These are phyloP conservation scores for Ceratocystis eucalypticola DNA, from an alignment of 2,329 filamentous ascomycete species.

Conservation along the genomic window DNA sequence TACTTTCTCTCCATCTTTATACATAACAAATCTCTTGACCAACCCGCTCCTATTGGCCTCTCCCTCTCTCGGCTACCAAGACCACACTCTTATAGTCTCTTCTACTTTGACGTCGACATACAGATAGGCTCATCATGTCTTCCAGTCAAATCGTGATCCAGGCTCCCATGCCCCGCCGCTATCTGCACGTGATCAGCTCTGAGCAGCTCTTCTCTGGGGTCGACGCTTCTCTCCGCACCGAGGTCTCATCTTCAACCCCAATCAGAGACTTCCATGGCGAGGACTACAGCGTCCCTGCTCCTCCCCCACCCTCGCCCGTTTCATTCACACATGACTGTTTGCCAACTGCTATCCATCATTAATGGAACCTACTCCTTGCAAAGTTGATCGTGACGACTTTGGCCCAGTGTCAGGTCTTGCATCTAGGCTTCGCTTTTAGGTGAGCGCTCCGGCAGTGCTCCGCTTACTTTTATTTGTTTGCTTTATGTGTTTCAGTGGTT, in stretches of 20 bases:
- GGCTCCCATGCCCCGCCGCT: constrained; percentile 35
- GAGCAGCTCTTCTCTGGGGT: constrained; percentile 42
- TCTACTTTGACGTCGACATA: background rate
- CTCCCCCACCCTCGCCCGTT: constrained; percentile 50
- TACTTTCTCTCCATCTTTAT: background rate
- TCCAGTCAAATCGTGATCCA: constrained; percentile 27
- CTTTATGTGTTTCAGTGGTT: background rate
- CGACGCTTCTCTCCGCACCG: constrained; percentile 35
- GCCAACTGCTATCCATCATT: constrained; percentile 7
- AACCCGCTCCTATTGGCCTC: background rate
- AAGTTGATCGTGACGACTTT: background rate
- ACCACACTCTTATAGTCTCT: background rate
- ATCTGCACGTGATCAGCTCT: constrained; percentile 32
- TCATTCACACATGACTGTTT: constrained; percentile 37
- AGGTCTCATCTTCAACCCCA: constrained; percentile 29
- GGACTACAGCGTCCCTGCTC: constrained; percentile 51
- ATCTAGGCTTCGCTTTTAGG: background rate
- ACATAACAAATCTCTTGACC: background rate
- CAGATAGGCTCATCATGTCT: constrained; percentile 1
- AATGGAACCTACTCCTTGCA: background rate
- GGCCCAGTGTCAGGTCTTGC: background rate
- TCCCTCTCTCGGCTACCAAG: background rate
- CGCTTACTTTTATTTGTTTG: constrained; percentile 7
- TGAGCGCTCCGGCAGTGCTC: constrained; percentile 2
- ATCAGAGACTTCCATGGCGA: constrained; percentile 40